Percentiles rank a stretch among this genome's conserved stretches.
phyloP scores from a whole-genome alignment of 2,329 filamentous ascomycete species.

The Geosmithia morbida region DNA sequence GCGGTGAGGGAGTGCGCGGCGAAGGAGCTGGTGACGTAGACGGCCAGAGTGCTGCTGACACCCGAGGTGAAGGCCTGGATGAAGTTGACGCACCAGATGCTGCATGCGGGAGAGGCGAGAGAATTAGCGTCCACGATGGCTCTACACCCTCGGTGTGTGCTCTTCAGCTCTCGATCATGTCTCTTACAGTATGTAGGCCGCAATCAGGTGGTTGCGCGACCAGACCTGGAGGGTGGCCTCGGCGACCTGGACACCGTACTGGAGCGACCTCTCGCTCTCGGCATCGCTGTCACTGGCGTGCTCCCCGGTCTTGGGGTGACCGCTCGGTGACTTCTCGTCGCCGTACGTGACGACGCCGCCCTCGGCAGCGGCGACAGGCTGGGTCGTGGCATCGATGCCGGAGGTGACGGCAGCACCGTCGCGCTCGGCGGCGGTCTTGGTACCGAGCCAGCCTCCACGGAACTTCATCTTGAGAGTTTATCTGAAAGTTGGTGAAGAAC shows the following conservation, averaged over 20 bases:
- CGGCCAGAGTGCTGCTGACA: conserved; percentile 18
- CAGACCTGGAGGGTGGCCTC: conserved; percentile 24
- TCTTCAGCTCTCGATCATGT: too few relatives aligned
- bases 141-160: too few relatives aligned
- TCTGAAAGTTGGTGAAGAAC: too few relatives aligned
- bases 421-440: background rate
- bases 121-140: conserved; percentile 12
- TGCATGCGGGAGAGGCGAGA: background rate
- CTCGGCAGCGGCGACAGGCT: background rate
- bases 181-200: conserved; percentile 26
- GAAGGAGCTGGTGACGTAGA: conserved; percentile 34
- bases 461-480: background rate
- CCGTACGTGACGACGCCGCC: too few relatives aligned
- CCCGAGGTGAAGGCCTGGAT: conserved; percentile 8
- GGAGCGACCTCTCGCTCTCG: conserved; percentile 6
- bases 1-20: conserved; percentile 33
- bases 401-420: background rate
- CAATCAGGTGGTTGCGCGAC: conserved; percentile 27
- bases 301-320: background rate
- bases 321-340: background rate
- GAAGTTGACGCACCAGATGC: conserved; percentile 10
- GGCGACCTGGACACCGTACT: conserved; percentile 31
- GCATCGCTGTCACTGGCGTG: background rate
- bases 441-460: background rate
- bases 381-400: background rate